phyloP scores from a whole-genome alignment of 164 flowering plant genomes.

The Sedum album region DNA sequence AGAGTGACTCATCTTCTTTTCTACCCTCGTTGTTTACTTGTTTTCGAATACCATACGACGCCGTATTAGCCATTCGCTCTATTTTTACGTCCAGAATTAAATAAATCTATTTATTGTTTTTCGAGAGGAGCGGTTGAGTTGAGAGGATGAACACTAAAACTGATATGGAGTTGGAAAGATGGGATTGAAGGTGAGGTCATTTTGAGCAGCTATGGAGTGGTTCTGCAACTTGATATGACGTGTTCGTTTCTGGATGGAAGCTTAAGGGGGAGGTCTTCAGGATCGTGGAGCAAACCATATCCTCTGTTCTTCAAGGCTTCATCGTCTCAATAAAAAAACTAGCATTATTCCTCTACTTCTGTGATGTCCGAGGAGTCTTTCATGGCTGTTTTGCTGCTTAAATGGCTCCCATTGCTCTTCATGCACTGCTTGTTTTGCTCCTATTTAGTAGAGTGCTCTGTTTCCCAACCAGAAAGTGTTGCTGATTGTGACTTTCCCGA shows the following conservation, averaged over 20 bases:
- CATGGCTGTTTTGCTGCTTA: not conserved
- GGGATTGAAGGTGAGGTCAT: slow-evolving; percentile 1
- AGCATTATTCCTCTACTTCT: not conserved
- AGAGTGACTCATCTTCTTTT: too few species aligned
- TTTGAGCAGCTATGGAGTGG: slow-evolving; percentile 1
- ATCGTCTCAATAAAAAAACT: not conserved
- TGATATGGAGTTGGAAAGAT: slow-evolving; percentile 7
- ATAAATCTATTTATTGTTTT: not conserved
- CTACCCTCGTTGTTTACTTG: not conserved
- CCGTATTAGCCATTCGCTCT: not conserved
- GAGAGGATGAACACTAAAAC: not conserved
- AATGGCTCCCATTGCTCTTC: not conserved
- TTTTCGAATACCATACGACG: not conserved
- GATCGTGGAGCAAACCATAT: too few species aligned
- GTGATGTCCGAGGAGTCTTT: not conserved
- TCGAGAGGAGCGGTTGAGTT: not conserved
- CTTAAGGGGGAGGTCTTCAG: not conserved
- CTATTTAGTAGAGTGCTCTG: not conserved
- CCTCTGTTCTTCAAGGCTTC: not conserved
- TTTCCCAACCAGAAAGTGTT: not conserved
- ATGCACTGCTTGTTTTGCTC: not conserved
- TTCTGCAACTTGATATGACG: slow-evolving; percentile 2
- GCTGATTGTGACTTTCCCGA: not conserved
- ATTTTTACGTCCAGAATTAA: too few species aligned
- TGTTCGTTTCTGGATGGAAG: not conserved